Percentiles rank a stretch among this genome's conserved stretches.
phyloP scores from a whole-genome alignment of 2,329 filamentous ascomycete species.

The Mollisia scopiformis region DNA sequence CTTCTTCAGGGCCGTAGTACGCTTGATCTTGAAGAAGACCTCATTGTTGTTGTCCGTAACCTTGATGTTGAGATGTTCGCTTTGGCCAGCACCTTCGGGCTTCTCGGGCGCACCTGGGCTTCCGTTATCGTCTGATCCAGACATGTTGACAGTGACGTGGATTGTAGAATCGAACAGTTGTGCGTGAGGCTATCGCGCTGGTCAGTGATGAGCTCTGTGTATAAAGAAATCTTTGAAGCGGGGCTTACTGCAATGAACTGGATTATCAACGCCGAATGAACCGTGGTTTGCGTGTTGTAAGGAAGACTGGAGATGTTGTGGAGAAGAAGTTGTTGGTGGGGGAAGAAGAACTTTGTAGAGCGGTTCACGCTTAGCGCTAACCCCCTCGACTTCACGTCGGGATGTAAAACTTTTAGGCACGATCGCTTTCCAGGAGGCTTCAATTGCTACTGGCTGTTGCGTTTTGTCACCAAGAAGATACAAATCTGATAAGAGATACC shows the following conservation, averaged over 20 bases:
- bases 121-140: conserved; percentile 47
- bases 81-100: conserved; percentile 38
- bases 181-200: conserved; percentile 23
- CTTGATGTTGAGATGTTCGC: conserved; percentile 97
- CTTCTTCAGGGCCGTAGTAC: conserved; percentile 93
- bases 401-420: not conserved
- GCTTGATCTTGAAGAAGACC: conserved; percentile 99
- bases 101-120: conserved; percentile 44
- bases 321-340: conserved; percentile 12
- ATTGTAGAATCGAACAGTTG: conserved; percentile 3
- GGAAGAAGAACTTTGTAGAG: not conserved
- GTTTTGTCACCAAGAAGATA: too few species aligned
- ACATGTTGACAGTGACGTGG: conserved; percentile 30
- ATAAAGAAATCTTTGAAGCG: not conserved
- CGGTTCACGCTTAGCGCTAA: conserved; percentile 1
- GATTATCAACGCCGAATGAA: not conserved
- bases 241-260: not conserved
- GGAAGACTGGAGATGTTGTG: not conserved
- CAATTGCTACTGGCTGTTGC: not conserved
- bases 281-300: not conserved
- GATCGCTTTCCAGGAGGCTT: not conserved
- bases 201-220: conserved; percentile 3
- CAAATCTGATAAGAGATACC: not conserved
- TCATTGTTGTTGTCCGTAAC: conserved; percentile 99
- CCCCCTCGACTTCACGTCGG: not conserved